Evolutionary conservation across 169 alveolate genomes (phyloP).

Genomic region (Cryptosporidium ryanae): DNA sequence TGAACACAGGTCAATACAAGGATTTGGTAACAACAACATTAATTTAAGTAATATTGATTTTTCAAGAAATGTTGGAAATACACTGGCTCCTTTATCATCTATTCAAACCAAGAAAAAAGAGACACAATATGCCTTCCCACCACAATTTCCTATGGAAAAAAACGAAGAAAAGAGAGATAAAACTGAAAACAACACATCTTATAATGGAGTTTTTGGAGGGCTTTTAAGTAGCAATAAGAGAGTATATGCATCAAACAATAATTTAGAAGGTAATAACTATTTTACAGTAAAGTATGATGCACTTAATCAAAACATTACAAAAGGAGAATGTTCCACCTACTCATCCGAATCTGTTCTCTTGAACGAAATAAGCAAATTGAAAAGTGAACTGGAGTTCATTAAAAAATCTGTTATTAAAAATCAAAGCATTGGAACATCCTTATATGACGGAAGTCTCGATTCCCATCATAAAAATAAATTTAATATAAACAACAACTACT

Average conservation of each 20-base stretch:
- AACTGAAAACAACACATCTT: neutral
- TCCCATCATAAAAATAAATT: neutral
- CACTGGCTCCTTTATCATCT: neutral
- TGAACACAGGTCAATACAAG: neutral
- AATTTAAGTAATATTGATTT: neutral
- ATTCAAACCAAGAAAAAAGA: no score
- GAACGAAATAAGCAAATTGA: slow-evolving; percentile 40
- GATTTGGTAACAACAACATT: neutral
- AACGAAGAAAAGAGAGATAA: no score
- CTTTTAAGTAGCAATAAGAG: neutral
- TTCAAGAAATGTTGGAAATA: neutral
- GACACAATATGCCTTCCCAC: no score
- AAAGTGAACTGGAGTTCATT: slow-evolving; percentile 13
- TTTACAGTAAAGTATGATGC: neutral
- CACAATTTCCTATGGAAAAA: no score
- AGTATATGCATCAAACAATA: neutral
- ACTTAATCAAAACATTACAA: no score
- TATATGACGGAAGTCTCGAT: neutral
- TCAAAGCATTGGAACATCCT: neutral
- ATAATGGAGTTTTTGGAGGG: neutral
- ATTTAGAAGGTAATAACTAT: neutral
- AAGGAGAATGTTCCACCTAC: neutral
- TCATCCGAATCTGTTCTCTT: neutral
- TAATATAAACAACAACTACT: neutral
- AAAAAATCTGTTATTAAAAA: neutral